Evolutionary conservation across 208 protist genomes (phyloP).

Genomic region (Acanthamoeba triangularis): DNA sequence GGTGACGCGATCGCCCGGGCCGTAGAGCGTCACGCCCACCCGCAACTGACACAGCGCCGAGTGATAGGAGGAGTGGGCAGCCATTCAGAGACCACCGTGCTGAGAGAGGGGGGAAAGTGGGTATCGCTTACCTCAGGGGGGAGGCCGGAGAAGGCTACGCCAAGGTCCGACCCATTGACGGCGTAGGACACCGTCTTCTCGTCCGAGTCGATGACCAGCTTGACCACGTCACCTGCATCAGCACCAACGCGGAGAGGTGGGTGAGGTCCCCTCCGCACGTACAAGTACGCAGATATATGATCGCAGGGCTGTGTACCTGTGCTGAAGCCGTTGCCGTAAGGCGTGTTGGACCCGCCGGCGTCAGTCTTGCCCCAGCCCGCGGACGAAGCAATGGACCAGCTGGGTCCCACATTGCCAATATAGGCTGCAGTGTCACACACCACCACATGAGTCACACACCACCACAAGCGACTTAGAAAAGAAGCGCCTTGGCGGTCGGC

Average conservation of each 20-base stretch:
- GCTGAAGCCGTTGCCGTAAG: not conserved
- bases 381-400: not conserved
- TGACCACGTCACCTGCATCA: not conserved
- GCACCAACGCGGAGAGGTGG: too few species aligned
- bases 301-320: not conserved
- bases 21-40: constrained; percentile 2
- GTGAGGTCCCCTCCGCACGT: not conserved
- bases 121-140: not conserved
- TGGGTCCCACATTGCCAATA: not conserved
- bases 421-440: not conserved
- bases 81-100: too few species aligned
- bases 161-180: not conserved
- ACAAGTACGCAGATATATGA: not conserved
- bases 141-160: constrained; percentile 1
- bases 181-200: not conserved
- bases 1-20: constrained; percentile 10
- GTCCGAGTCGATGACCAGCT: not conserved
- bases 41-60: not conserved
- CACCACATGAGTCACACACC: not conserved
- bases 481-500: too few species aligned
- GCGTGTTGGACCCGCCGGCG: not conserved
- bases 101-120: too few species aligned
- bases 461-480: not conserved
- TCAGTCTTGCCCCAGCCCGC: not conserved
- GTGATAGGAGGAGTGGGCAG: not conserved